Evolutionary conservation across 2,329 filamentous ascomycete species (phyloP).

Genomic region (Hypoxylon sp.): DNA sequence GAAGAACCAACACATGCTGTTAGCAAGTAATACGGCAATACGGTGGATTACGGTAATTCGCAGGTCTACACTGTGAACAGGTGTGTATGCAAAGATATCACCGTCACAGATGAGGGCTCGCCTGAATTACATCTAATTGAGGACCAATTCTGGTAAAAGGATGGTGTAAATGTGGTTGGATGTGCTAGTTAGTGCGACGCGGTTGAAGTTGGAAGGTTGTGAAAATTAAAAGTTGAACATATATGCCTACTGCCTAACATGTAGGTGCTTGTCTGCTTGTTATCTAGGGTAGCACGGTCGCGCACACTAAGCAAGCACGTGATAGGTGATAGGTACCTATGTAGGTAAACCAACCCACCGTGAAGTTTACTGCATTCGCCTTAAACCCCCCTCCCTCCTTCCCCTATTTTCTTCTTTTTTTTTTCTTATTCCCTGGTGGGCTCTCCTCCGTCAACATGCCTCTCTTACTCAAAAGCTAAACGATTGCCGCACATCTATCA

Average conservation of each 20-base stretch:
- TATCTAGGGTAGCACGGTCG: no score
- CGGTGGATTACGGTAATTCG: neutral
- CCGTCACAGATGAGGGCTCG: neutral
- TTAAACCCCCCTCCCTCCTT: no score
- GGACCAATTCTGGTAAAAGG: neutral
- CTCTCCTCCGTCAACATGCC: no score
- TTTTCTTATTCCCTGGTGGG: no score
- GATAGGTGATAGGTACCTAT: no score
- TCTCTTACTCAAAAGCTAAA: neutral
- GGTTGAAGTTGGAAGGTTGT: neutral
- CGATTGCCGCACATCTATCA: neutral
- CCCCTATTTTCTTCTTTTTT: no score
- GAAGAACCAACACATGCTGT: constrained; percentile 15
- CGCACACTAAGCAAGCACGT: no score
- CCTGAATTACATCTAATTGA: neutral
- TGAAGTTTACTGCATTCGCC: no score
- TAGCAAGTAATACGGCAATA: neutral
- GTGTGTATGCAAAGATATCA: neutral
- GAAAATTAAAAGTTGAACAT: neutral
- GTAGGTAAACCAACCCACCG: no score
- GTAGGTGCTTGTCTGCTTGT: no score
- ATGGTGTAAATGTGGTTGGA: neutral
- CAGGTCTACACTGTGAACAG: neutral
- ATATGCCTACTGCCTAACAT: no score
- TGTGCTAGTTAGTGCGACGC: no score